A percentile compares a stretch with the other conserved stretches of the same genome.
phyloP scores from a whole-genome alignment of 371 early-diverging fungal species.

The Globomyces sp. region DNA sequence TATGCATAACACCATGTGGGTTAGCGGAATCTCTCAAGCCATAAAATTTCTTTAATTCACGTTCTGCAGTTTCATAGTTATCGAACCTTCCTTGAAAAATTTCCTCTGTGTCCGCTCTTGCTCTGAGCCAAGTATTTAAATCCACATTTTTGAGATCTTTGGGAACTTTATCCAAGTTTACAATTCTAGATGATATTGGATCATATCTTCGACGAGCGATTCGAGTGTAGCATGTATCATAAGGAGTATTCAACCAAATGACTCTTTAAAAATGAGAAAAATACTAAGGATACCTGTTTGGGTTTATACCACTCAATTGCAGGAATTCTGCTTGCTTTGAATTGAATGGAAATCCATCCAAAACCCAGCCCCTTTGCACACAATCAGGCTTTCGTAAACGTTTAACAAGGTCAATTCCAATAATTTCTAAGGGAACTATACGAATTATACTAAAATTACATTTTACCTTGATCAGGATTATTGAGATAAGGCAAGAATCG shows the following conservation, averaged over 20 bases:
- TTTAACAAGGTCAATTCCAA: slow-evolving; percentile 31
- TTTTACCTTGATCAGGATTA: slow-evolving; percentile 35
- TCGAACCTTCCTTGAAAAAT: slow-evolving; percentile 6
- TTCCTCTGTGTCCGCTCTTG: background rate
- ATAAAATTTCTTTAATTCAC: slow-evolving; percentile 6
- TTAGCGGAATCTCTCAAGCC: slow-evolving; percentile 1
- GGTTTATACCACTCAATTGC: slow-evolving; percentile 33
- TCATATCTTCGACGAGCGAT: slow-evolving; percentile 35
- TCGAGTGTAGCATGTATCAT: slow-evolving; percentile 31
- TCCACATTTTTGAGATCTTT: slow-evolving; percentile 11
- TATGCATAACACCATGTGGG: slow-evolving; percentile 35
- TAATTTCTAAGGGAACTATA: slow-evolving; percentile 39
- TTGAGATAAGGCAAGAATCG: slow-evolving; percentile 26
- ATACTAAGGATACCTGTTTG: slow-evolving; percentile 37
- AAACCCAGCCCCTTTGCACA: slow-evolving; percentile 45
- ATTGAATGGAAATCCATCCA: slow-evolving; percentile 46
- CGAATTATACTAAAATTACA: background rate
- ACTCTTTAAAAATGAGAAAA: slow-evolving; percentile 22
- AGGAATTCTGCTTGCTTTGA: slow-evolving; percentile 33
- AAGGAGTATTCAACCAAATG: slow-evolving; percentile 32
- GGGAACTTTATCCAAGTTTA: slow-evolving; percentile 4
- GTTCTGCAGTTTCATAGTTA: slow-evolving; percentile 2
- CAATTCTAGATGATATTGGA: slow-evolving; percentile 25
- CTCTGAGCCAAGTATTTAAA: slow-evolving; percentile 5
- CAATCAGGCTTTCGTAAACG: slow-evolving; percentile 42